Base-by-base conservation (phyloP, 1,284 basidiomycete species). In the Cerioporus squamosus region DNA sequence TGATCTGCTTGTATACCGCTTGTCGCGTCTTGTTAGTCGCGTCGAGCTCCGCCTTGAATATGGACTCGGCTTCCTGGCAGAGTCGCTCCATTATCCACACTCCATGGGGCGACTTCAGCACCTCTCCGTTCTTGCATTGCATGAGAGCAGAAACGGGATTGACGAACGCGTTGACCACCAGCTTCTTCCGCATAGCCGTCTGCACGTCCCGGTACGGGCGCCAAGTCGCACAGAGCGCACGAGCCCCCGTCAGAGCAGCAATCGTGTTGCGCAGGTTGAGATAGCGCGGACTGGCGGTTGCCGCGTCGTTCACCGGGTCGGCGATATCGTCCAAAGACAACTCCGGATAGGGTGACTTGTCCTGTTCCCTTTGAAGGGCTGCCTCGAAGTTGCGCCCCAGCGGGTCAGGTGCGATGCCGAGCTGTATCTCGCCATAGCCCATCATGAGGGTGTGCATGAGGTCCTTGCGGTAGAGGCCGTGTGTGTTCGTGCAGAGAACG, bases 121-220 rank as follows among this genome's bases (percentile, higher is more conserved):
- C 72, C 1, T 88, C 84, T 18, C 94, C 95, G 68, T 97, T 98
- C 54, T 84, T 81, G 67, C 94, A 91, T 45, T 86, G 84, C 59
- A 94, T 78, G 17, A 98, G 73, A 0, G 94, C 92, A 0, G 95
- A 94, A 62, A 98, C 80, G 0, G 96, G 89, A 70, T 98, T 97
- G 75, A 98, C 86, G 68, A 89, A 83, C 14, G 89, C 81, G 72
- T 97, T 96, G 63, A 94, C 85, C 33, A 91, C 93, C 52, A 98
- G 78, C 75, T 97, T 97, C 62, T 87, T 86, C 31, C 93, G 85
- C 74, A 95, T 84, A 6, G 82, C 78, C 31, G 88, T 77, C 63
- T 95, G 88, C 20, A 97, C 74, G 17, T 88, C 80, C 1, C 84
- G 77, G 64, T 93, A 85, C 0, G 91, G 84, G 26, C 82, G 78